Percentiles rank a stretch among this genome's conserved stretches.
phyloP scores from a whole-genome alignment of 768 basidiomycete genomes.

The Lactarius vividus region DNA sequence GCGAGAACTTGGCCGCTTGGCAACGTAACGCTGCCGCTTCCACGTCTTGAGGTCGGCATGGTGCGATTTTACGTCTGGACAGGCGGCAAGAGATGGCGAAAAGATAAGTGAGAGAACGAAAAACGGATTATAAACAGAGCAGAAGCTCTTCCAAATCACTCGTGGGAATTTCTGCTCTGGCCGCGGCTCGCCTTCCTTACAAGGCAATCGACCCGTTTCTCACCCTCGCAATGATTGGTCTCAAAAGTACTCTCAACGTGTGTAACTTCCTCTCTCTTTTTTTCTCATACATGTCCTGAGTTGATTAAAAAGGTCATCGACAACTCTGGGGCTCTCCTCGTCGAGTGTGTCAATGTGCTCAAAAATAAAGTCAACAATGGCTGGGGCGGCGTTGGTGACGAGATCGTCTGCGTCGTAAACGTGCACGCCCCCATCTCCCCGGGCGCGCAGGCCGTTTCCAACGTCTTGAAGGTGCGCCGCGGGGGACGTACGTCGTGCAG shows the following conservation, averaged over 20 bases:
- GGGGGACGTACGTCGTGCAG: conserved; percentile 95
- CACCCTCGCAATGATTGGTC: conserved; percentile 75
- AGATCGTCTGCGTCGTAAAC: conserved; percentile 92
- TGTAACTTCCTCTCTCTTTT: conserved; percentile 30
- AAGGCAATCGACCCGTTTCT: background rate
- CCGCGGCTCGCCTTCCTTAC: background rate
- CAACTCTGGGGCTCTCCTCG: conserved; percentile 91
- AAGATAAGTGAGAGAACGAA: conserved; percentile 15
- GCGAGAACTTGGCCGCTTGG: conserved; percentile 77
- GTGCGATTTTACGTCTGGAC: conserved; percentile 9
- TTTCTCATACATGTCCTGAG: conserved; percentile 4
- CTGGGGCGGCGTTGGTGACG: conserved; percentile 90
- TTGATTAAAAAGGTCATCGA: conserved; percentile 74
- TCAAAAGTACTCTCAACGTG: conserved; percentile 89
- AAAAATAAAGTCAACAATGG: conserved; percentile 97
- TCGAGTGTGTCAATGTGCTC: conserved; percentile 95
- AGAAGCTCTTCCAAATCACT: conserved; percentile 13
- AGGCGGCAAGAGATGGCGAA: conserved; percentile 24
- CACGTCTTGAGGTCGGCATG: conserved; percentile 72
- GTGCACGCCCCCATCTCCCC: conserved; percentile 79
- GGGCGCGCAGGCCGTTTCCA: conserved; percentile 62
- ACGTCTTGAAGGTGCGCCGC: conserved; percentile 84
- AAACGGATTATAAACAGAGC: background rate
- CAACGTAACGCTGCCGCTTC: conserved; percentile 70
- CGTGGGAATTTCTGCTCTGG: conserved; percentile 14